These are phyloP conservation scores for Hypomyces perniciosus DNA, from an alignment of 2,329 filamentous ascomycete species.

Conservation along the genomic window DNA sequence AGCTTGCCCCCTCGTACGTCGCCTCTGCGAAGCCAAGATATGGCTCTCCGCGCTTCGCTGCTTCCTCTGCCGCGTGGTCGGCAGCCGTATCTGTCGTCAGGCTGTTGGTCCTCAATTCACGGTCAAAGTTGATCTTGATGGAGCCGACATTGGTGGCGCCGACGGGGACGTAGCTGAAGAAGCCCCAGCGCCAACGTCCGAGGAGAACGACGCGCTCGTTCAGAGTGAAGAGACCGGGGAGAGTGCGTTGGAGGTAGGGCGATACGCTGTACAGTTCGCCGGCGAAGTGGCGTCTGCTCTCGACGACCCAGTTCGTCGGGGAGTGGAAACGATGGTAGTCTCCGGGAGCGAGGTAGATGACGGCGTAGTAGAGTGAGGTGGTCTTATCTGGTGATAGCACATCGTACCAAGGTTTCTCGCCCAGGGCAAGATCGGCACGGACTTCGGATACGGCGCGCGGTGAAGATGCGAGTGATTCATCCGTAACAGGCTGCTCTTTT, in stretches of 20 bases:
- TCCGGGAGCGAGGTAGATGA: slow-evolving; percentile 92
- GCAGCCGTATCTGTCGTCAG: slow-evolving; percentile 88
- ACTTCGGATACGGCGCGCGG: slow-evolving; percentile 77
- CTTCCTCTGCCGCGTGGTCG: slow-evolving; percentile 76
- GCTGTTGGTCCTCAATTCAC: slow-evolving; percentile 87
- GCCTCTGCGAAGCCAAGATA: slow-evolving; percentile 93
- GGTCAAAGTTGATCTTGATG: slow-evolving; percentile 95
- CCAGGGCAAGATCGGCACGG: slow-evolving; percentile 71
- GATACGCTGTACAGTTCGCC: slow-evolving; percentile 94
- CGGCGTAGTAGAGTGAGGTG: slow-evolving; percentile 82
- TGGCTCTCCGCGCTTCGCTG: slow-evolving; percentile 66
- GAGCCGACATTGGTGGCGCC: slow-evolving; percentile 96
- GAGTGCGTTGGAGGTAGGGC: slow-evolving; percentile 85
- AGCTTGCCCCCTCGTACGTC: slow-evolving; percentile 72
- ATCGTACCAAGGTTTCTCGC: slow-evolving; percentile 64
- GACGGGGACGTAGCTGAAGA: slow-evolving; percentile 94
- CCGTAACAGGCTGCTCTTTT: slow-evolving; percentile 45
- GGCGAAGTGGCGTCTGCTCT: slow-evolving; percentile 91
- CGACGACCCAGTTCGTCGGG: slow-evolving; percentile 89
- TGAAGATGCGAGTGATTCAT: slow-evolving; percentile 66
- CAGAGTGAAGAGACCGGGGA: slow-evolving; percentile 90
- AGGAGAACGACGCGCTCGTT: slow-evolving; percentile 94
- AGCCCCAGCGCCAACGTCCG: slow-evolving; percentile 92
- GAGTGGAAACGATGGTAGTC: slow-evolving; percentile 99
- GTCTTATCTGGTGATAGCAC: slow-evolving; percentile 55